Evolutionary conservation across 495 filamentous ascomycete species (phyloP).

Genomic region (Xylaria intraflava): DNA sequence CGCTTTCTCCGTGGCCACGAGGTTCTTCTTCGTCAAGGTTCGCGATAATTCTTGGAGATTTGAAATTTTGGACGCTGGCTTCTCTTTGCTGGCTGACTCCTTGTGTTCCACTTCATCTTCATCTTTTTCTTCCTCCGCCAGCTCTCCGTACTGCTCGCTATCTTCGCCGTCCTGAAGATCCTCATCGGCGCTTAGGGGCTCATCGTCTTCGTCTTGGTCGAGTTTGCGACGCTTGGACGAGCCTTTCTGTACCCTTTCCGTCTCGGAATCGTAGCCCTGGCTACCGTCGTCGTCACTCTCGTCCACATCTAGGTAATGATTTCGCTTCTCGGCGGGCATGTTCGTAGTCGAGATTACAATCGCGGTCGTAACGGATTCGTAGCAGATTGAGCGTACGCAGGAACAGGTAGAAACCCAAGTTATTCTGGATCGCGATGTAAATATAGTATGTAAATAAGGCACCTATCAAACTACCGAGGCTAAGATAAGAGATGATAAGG

Average conservation of each 20-base stretch:
- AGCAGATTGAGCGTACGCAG: neutral
- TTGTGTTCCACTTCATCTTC: conserved; percentile 13
- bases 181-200: conserved; percentile 21
- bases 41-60: conserved; percentile 42
- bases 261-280: conserved; percentile 64
- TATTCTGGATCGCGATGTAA: too few species aligned
- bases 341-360: neutral
- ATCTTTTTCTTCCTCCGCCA: conserved; percentile 17
- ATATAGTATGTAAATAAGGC: too few species aligned
- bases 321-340: conserved; percentile 65
- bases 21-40: conserved; percentile 52
- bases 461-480: neutral
- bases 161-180: conserved; percentile 15
- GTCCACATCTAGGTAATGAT: conserved; percentile 67
- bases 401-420: neutral
- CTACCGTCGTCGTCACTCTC: conserved; percentile 61
- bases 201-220: conserved; percentile 37
- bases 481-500: conserved; percentile 8
- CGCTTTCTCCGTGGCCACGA: conserved; percentile 50
- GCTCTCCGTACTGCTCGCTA: neutral
- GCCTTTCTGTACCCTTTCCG: conserved; percentile 57
- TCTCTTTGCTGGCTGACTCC: conserved; percentile 8
- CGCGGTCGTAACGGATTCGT: neutral
- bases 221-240: conserved; percentile 62
- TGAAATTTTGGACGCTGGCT: conserved; percentile 2